Percentiles rank a stretch among this genome's conserved stretches.
phyloP scores from a whole-genome alignment of 1,284 basidiomycete genomes.

The Mycena citricolor region DNA sequence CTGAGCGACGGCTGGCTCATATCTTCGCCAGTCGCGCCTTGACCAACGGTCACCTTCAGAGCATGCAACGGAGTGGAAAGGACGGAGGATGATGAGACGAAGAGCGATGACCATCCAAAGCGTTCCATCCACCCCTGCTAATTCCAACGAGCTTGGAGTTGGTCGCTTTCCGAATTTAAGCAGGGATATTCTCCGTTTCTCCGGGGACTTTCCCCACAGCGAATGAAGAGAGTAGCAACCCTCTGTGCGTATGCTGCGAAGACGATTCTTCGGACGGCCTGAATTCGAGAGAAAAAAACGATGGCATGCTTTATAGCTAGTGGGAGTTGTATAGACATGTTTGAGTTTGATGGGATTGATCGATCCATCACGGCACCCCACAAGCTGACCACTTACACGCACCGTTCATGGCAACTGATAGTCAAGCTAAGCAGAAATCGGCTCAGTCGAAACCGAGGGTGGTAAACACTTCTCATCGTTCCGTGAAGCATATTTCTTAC shows the following conservation, averaged over 20 bases:
- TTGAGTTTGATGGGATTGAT: neutral
- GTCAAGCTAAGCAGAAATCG: neutral
- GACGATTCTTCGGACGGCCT: constrained; percentile 77
- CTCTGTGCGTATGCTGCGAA: constrained; percentile 78
- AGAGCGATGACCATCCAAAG: constrained; percentile 36
- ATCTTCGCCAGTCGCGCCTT: constrained; percentile 66
- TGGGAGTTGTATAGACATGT: constrained; percentile 11
- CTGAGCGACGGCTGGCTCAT: constrained; percentile 61
- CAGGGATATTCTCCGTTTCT: constrained; percentile 68
- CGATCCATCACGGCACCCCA: constrained; percentile 1
- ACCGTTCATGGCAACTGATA: neutral
- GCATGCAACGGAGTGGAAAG: constrained; percentile 56
- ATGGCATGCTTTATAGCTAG: constrained; percentile 27
- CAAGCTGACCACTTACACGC: constrained; percentile 11
- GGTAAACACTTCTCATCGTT: too few relatives aligned
- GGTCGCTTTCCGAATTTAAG: constrained; percentile 69
- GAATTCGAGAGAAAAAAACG: constrained; percentile 34
- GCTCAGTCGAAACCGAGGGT: neutral
- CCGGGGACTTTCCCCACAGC: constrained; percentile 94
- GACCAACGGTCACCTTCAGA: constrained; percentile 35
- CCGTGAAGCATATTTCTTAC: too few relatives aligned
- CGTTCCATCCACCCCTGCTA: constrained; percentile 52
- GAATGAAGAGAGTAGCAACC: constrained; percentile 41
- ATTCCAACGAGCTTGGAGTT: constrained; percentile 62
- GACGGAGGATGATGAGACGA: constrained; percentile 56